Conservation (phyloP, 345 rosid genomes). For the Salix dunnii region DNA sequence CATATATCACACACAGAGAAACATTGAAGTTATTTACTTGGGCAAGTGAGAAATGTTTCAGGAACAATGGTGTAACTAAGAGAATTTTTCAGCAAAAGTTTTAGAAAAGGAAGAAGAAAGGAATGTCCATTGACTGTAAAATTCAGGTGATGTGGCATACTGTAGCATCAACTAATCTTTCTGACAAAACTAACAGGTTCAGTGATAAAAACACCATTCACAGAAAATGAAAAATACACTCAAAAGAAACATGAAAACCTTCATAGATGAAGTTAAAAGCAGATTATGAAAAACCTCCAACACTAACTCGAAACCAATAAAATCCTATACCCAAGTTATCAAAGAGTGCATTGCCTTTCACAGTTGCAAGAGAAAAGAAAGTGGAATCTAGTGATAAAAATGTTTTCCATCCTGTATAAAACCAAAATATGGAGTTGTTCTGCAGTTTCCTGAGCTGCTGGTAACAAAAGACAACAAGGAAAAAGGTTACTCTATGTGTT, state of each 20-base stretch:
- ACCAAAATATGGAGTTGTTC: background rate
- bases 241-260: background rate
- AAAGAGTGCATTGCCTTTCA: background rate
- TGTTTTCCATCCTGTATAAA: background rate
- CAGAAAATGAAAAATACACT: background rate
- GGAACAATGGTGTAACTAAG: background rate
- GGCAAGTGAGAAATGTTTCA: background rate
- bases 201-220: background rate
- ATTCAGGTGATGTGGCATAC: background rate
- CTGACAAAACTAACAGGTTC: background rate
- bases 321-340: background rate
- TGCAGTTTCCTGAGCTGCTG: background rate
- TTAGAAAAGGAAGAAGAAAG: background rate
- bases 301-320: background rate
- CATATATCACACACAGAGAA: background rate
- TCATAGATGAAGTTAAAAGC: background rate
- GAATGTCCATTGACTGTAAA: background rate
- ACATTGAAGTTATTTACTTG: background rate
- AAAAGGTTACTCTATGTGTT: background rate
- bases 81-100: background rate
- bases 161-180: background rate
- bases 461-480: background rate
- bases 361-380: background rate
- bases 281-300: background rate
- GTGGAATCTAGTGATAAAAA: background rate